Conservation (phyloP, 495 filamentous ascomycete species). For the Trypethelium eluteriae region DNA sequence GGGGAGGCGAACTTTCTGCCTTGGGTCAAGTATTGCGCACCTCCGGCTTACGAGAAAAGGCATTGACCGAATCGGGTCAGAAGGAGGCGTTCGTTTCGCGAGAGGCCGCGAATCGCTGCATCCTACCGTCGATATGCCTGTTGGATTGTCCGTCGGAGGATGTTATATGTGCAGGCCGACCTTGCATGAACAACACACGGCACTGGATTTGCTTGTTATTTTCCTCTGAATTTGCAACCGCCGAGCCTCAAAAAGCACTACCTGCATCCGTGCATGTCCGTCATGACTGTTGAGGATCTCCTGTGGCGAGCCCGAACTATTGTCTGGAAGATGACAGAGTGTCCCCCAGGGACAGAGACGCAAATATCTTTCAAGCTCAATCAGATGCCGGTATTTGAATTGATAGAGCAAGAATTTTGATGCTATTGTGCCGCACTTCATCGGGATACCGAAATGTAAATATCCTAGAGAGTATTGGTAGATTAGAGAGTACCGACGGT, state of each 20-base stretch:
- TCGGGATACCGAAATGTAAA: too few species aligned
- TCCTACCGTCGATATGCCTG: background rate
- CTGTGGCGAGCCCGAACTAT: too few species aligned
- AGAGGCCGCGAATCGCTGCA: background rate
- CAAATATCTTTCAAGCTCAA: too few species aligned
- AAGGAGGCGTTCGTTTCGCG: too few species aligned
- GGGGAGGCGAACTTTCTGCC: background rate
- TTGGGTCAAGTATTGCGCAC: background rate
- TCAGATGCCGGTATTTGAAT: too few species aligned
- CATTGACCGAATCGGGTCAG: background rate
- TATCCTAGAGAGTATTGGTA: background rate
- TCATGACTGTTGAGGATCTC: too few species aligned
- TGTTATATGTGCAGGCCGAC: background rate
- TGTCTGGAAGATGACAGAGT: too few species aligned
- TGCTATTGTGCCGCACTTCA: too few species aligned
- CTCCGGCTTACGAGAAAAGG: background rate
- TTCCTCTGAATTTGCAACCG: background rate
- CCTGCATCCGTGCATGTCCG: too few species aligned
- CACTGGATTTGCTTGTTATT: background rate
- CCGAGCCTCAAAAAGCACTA: background rate
- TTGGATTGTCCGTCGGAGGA: background rate
- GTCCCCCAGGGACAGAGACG: too few species aligned
- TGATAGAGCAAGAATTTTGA: too few species aligned
- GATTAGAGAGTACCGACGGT: background rate
- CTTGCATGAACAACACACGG: background rate